phyloP scores from a whole-genome alignment of 805 yeast genomes.

The Zygosaccharomyces lentus region DNA sequence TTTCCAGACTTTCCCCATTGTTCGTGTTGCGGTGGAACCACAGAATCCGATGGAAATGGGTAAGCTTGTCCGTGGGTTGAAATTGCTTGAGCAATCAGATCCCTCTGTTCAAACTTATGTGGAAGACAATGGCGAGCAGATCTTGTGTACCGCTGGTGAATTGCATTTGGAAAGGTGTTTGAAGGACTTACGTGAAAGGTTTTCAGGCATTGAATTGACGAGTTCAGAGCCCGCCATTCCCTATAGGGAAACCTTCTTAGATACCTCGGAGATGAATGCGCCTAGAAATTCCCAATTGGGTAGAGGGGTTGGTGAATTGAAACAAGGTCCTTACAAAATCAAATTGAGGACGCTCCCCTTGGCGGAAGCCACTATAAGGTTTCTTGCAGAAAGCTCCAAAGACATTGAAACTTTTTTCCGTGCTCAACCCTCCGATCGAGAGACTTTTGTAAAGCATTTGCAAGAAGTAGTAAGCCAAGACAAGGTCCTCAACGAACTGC shows the following conservation, averaged over 20 bases:
- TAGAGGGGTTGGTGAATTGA: conserved; percentile 48
- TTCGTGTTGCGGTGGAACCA: conserved; percentile 94
- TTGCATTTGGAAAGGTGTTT: conserved; percentile 91
- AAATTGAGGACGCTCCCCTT: conserved; percentile 49
- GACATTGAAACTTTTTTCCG: conserved; percentile 36
- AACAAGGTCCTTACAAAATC: conserved; percentile 47
- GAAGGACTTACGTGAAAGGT: conserved; percentile 83
- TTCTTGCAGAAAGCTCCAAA: conserved; percentile 45
- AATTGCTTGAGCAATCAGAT: conserved; percentile 78
- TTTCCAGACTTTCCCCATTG: conserved; percentile 79
- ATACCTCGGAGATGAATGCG: conserved; percentile 48
- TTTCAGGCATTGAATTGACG: conserved; percentile 84
- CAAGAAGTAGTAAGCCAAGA: conserved; percentile 31
- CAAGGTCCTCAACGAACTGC: conserved; percentile 11
- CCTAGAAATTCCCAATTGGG: conserved; percentile 43
- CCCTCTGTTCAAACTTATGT: conserved; percentile 88
- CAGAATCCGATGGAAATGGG: conserved; percentile 76
- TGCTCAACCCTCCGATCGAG: conserved; percentile 15
- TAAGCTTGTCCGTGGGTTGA: conserved; percentile 71
- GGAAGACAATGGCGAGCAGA: conserved; percentile 89
- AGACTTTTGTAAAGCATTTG: conserved; percentile 34
- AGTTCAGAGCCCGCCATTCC: conserved; percentile 93
- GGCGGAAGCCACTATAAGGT: conserved; percentile 45
- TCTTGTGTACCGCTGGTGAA: conserved; percentile 94
- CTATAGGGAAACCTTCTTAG: conserved; percentile 75